phyloP scores from a whole-genome alignment of 2,329 filamentous ascomycete genomes.

The Xylaria arbuscula region DNA sequence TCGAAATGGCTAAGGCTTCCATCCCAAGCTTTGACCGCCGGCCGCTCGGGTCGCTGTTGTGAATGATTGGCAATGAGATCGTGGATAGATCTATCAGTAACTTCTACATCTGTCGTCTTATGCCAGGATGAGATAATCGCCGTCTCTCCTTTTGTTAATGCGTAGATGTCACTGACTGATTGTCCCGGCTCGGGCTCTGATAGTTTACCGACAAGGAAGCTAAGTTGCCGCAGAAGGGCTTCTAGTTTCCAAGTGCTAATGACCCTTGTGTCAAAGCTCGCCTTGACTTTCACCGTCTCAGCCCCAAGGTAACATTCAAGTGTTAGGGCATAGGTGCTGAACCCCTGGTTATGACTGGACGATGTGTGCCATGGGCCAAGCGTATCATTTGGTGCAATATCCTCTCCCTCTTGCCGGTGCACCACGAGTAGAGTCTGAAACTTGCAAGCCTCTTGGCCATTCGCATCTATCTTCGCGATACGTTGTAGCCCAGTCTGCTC shows the following conservation, averaged over 20 bases:
- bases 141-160: background rate
- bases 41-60: conserved; percentile 1
- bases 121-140: background rate
- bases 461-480: conserved; percentile 11
- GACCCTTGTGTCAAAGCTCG: background rate
- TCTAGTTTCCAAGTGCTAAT: background rate
- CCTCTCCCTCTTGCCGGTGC: background rate
- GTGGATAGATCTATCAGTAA: background rate
- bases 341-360: conserved; percentile 1
- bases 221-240: conserved; percentile 2
- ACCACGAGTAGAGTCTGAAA: conserved; percentile 1
- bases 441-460: background rate
- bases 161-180: background rate
- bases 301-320: conserved; percentile 3
- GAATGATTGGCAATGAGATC: background rate
- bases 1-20: conserved; percentile 2
- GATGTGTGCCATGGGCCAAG: conserved; percentile 4
- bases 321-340: background rate
- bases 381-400: conserved; percentile 5
- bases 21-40: conserved; percentile 10
- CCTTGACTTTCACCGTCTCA: background rate
- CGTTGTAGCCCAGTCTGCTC: conserved; percentile 14
- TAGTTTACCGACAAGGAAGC: conserved; percentile 1
- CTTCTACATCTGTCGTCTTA: background rate
- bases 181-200: background rate